phyloP scores from a whole-genome alignment of 768 basidiomycete species.

The Pisolithus sp. region DNA sequence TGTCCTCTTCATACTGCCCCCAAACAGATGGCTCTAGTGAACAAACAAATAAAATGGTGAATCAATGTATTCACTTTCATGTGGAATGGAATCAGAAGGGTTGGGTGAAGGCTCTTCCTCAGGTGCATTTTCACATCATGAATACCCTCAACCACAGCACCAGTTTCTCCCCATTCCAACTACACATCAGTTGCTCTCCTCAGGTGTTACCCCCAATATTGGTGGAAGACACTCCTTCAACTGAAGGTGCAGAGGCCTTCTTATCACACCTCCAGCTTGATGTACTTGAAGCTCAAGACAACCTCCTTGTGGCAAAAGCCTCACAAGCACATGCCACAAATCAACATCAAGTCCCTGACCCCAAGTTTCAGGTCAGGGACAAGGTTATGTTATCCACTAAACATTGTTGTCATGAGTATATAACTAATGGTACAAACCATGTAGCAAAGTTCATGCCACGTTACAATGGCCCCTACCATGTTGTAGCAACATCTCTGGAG shows the following conservation, averaged over 20 bases:
- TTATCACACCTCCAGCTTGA: constrained; percentile 1
- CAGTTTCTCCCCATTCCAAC: constrained; percentile 28
- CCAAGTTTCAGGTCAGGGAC: constrained; percentile 8
- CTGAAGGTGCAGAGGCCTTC: background rate
- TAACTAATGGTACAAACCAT: constrained; percentile 13
- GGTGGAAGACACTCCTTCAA: too few relatives aligned
- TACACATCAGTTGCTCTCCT: constrained; percentile 17
- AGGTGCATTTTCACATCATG: constrained; percentile 29
- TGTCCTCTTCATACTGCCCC: constrained; percentile 33
- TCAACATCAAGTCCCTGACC: constrained; percentile 11
- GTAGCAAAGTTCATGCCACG: constrained; percentile 39
- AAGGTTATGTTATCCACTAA: too few relatives aligned
- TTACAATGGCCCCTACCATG: constrained; percentile 24
- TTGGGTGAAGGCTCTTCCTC: constrained; percentile 25
- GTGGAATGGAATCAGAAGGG: constrained; percentile 20
- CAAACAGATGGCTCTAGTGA: constrained; percentile 33
- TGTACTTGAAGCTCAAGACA: constrained; percentile 19
- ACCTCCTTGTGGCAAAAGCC: constrained; percentile 15
- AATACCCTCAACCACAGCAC: constrained; percentile 25
- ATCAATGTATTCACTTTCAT: constrained; percentile 20
- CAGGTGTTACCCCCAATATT: constrained; percentile 16
- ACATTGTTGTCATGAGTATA: constrained; percentile 18
- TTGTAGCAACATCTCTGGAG: constrained; percentile 10
- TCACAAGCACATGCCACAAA: constrained; percentile 17
- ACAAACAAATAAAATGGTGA: constrained; percentile 27